Base-by-base conservation (phyloP, 129 eudicot genomes). In the Mikania micrantha region DNA sequence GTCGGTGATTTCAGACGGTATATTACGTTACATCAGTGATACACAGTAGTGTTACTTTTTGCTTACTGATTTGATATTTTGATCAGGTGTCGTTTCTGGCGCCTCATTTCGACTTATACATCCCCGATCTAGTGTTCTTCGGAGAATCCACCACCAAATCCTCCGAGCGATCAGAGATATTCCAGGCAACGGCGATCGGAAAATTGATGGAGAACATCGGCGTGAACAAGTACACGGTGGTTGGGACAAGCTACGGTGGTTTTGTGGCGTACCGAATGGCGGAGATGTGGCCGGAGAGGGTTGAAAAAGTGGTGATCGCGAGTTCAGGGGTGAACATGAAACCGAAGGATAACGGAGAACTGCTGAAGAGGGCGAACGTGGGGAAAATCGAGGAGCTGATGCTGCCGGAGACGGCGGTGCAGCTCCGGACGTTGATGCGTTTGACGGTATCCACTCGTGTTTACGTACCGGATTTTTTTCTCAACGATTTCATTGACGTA, bases 171-270 rank as follows among this genome's bases (percentile, higher is more conserved):
- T 88, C 92, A 25, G 96, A 88, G 77, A 53, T 85, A 40, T 88
- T 88, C 59, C 96, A 88, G 50, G 92, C 92, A 2, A 48, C 6
- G 6, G 79, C 73, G 0, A 59, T 88, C 0, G 87, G 61, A 11
- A 88, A 88, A 31, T 21, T 88, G 64, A 74, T 85, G 80, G 92
- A 88, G 52, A 85, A 77, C 28, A 16, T 85, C 7, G 90, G 93
- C 25, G 78, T 85, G 56, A 1, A 31, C 2, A 90, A 67, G 75
- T 90, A 84, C 52, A 61, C 79, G n/a, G 80, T 86, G 12, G 79
- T 90, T 0, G 96, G 96, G 36, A 90, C 95, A 28, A 90, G 96
- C 25, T 90, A 90, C 47, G 95, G 96, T 0, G 95, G 96, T 0
- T 86, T 86, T 16, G 90, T 90, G 69, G 88, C 96, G 66, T 90